Evolutionary conservation across 1,284 basidiomycete species (phyloP).

Genomic region (Malassezia japonica): DNA sequence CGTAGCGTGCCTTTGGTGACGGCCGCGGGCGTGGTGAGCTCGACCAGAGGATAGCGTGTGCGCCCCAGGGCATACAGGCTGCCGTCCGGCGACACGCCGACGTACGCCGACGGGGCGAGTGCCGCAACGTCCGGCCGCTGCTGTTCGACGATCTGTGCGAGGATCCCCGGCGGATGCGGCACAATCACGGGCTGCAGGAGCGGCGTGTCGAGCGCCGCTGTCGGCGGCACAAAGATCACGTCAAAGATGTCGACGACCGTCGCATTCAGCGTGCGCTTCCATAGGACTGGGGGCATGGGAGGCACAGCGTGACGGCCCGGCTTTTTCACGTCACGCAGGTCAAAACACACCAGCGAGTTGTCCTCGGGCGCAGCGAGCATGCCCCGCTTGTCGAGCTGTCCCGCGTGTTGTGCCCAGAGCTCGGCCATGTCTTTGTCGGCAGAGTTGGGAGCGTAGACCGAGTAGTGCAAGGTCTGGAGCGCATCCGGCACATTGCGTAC

Average conservation of each 20-base stretch:
- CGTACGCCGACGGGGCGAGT: slow-evolving; percentile 19
- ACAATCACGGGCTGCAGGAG: slow-evolving; percentile 13
- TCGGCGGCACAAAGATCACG: slow-evolving; percentile 14
- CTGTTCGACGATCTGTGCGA: background rate
- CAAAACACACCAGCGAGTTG: slow-evolving; percentile 37
- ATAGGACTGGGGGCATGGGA: slow-evolving; percentile 10
- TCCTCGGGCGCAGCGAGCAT: slow-evolving; percentile 41
- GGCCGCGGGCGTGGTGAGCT: slow-evolving; percentile 19
- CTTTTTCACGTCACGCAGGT: slow-evolving; percentile 21
- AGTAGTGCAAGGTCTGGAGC: slow-evolving; percentile 39
- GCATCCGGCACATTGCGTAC: slow-evolving; percentile 30
- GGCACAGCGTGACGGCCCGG: background rate
- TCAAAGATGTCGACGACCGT: slow-evolving; percentile 12
- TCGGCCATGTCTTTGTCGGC: slow-evolving; percentile 38
- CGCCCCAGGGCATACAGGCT: slow-evolving; percentile 38
- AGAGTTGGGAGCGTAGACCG: slow-evolving; percentile 40
- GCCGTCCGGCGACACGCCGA: slow-evolving; percentile 31
- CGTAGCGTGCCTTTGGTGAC: background rate
- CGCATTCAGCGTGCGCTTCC: background rate
- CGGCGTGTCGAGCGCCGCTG: background rate
- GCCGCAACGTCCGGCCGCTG: background rate
- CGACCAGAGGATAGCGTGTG: slow-evolving; percentile 29
- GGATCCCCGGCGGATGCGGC: slow-evolving; percentile 2
- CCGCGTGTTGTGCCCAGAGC: slow-evolving; percentile 29
- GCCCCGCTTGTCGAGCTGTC: slow-evolving; percentile 24